Base-by-base conservation (phyloP, 2,329 filamentous ascomycete species). In the Coniochaeta pulveracea region DNA sequence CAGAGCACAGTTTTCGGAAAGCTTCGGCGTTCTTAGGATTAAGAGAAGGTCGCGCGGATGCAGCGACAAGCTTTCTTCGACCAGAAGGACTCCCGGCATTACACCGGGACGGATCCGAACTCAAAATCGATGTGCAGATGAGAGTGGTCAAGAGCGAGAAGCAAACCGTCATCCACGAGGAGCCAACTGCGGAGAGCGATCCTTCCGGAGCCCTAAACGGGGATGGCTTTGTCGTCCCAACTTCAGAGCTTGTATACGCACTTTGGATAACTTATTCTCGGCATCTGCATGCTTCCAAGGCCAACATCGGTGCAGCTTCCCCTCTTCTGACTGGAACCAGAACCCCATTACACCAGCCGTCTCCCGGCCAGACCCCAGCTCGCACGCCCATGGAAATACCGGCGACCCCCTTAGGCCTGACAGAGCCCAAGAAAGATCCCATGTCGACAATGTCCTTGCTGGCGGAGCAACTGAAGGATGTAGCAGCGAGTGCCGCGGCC, bases 251-350 rank as follows among this genome's bases (percentile, higher is more conserved):
- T 40, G 86, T 96, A 0, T 96, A 88, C 60, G 91, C 91, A 9
- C 61, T 98, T 19, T 98, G 91, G 91, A 81, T 98, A 43, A 96
- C 89, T 2, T 98, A 96, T 53, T 96, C 89, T 12, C 73, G 88
- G 40, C 85, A 95, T 48, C 67, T 96, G 10, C 91, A 98, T 53
- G 81, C 84, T 11, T 70, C 76, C 23, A 76, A 76, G 39, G 64
- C 67, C 34, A 58, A 57, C 36, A 55, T 78, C 29, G 69, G 72
- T n/a, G 63, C 70, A 14, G 63, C 77, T n/a, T 77, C 78, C 16
- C 72, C 77, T 5, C 51, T 76, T 14, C 56, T 75, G 11, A 77
- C 80, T 25, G 75, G 76, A 19, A 63, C 72, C 12, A 65, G 69
- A 14, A 86, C 85, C 2, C 84, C 86, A 19, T 69, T 82, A 10